These are phyloP conservation scores for Pichia exigua DNA, from an alignment of 805 yeast genomes.

Conservation along the genomic window DNA sequence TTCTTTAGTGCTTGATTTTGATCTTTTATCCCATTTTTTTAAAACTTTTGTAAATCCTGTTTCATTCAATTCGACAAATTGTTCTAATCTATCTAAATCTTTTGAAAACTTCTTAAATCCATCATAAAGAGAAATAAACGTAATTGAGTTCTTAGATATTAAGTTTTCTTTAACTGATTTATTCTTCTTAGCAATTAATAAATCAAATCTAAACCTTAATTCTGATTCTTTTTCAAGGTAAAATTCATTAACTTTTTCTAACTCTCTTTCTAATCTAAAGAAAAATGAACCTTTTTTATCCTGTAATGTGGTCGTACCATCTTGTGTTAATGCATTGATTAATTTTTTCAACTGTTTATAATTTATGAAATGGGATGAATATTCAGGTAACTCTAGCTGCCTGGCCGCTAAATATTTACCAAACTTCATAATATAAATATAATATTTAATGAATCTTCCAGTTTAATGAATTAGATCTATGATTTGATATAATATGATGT, in stretches of 20 bases:
- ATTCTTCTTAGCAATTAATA: constrained; percentile 61
- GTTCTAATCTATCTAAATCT: constrained; percentile 82
- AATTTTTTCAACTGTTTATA: constrained; percentile 90
- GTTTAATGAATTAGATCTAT: no score
- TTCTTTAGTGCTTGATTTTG: constrained; percentile 91
- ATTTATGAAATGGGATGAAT: constrained; percentile 87
- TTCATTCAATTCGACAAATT: constrained; percentile 88
- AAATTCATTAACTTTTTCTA: constrained; percentile 91
- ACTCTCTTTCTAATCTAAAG: constrained; percentile 86
- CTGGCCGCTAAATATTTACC: constrained; percentile 93
- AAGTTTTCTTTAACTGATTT: constrained; percentile 31
- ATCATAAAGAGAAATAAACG: constrained; percentile 76
- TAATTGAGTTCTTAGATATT: constrained; percentile 57
- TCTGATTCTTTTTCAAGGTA: constrained; percentile 89
- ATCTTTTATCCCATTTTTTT: constrained; percentile 97
- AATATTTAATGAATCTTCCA: neutral
- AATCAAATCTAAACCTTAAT: constrained; percentile 68
- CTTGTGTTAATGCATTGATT: constrained; percentile 58
- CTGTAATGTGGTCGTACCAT: constrained; percentile 45
- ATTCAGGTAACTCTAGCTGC: constrained; percentile 91
- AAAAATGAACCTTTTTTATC: constrained; percentile 87
- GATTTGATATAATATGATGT: no score
- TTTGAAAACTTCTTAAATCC: constrained; percentile 85
- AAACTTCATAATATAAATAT: constrained; percentile 51
- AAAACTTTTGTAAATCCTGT: constrained; percentile 93